Evolutionary conservation across 2,329 filamentous ascomycete genomes (phyloP), one percentile per base, ranked within the genome.

Genomic region (Cercospora citrullina): DNA sequence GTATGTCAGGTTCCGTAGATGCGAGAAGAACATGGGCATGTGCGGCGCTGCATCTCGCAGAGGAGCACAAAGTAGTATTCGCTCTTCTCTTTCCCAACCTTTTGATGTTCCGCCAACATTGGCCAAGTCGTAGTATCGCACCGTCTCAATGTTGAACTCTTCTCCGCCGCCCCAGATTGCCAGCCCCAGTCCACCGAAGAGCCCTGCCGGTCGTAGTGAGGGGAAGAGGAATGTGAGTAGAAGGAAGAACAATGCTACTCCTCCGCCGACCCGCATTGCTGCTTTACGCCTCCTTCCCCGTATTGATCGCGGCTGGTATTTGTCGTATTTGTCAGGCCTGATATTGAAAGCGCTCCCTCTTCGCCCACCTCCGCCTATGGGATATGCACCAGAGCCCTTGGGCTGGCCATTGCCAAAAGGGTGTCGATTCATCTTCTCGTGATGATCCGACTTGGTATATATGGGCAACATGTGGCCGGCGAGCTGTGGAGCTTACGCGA

Each of bases 11-110:
- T 99, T 99, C 73, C 89, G 90, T 67, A 99, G 85, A 78, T 99
- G 96, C n/a, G 91, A 91, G 82, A 99, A 99, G 86, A 99, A 98
- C 94, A 99, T 98, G 69, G 90, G 88, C 60, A 99, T 82, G 84
- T 99, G 95, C 28, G 92, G 86, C 76, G 96, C 90, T 57, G 95
- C 95, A 80, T 99, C 96, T 80, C 95, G 89, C 65, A 99, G 87
- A 55, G 95, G 95, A 16, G 96, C 95, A 80, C 95, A 98, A 67
- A 99, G 87, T 33, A 99, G 85, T 73, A 99, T 97, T 72, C 95
- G 89, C 82, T 99, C 95, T 79, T 96, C 95, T 68, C 93, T 87
- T 80, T 98, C 94, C 95, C 95, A 99, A 5, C 95, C 96, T 72
- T 91, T 89, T 63, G 92, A 92, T 7, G 93, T 95, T 57, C 95